A percentile compares a stretch with the other conserved stretches of the same genome.
Evolutionary conservation across 768 basidiomycete species (phyloP).

Genomic region (Boletus rubropictus): DNA sequence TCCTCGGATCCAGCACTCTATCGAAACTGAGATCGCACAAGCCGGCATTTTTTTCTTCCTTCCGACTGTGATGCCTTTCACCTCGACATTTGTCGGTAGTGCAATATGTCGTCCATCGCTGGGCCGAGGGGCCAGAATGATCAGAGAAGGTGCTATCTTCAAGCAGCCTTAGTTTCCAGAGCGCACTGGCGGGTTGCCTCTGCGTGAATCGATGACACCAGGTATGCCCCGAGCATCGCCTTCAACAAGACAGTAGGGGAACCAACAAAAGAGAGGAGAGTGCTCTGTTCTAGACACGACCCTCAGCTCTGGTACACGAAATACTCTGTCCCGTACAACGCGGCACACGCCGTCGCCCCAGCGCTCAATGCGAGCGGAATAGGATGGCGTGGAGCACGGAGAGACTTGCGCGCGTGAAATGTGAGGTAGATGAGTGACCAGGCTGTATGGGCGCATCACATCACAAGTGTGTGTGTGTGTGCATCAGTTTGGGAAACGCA

Average conservation of each 20-base stretch:
- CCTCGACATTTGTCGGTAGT: too few relatives aligned
- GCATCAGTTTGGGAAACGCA: neutral
- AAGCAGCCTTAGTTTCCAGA: neutral
- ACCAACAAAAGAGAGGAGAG: too few relatives aligned
- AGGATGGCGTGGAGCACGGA: constrained; percentile 28
- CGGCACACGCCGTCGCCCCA: constrained; percentile 27
- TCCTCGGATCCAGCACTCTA: too few relatives aligned
- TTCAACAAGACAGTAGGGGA: neutral
- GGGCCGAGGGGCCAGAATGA: neutral
- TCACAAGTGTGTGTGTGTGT: neutral
- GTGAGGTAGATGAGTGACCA: constrained; percentile 45
- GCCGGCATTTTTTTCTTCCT: too few relatives aligned
- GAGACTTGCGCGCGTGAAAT: constrained; percentile 33
- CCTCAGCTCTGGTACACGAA: constrained; percentile 25
- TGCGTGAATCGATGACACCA: neutral
- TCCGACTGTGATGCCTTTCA: too few relatives aligned
- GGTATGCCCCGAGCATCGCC: neutral
- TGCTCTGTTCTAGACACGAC: neutral
- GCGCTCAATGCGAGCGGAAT: constrained; percentile 31
- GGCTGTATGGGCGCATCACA: constrained; percentile 25
- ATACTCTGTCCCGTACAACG: constrained; percentile 27
- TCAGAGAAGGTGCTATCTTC: neutral
- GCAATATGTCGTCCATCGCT: neutral
- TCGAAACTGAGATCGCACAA: too few relatives aligned
- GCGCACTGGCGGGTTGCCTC: neutral